Evolutionary conservation across 2,329 filamentous ascomycete species (phyloP), one percentile per base, ranked within the genome.

Genomic region (Epichloe baconii): DNA sequence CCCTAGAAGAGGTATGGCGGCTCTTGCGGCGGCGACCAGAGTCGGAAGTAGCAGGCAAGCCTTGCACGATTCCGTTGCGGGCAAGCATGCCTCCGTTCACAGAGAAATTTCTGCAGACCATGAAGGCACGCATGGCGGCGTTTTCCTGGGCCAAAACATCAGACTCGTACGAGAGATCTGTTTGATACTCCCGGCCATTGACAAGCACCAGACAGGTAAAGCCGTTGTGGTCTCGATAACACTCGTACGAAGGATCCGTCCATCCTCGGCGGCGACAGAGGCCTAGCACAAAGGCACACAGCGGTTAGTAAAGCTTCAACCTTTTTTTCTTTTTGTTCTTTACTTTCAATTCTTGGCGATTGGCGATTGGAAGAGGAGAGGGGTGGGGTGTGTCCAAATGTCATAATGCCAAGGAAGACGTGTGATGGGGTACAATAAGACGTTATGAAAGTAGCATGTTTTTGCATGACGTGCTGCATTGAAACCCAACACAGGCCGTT

Each of bases 71-170:
- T 43, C 80, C 80, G 62, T 83, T 84, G 57, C 80, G 77, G 55
- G 80, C 80, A 56, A 83, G 73, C 88, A 95, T 95, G 65, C 91
- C 91, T 61, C 94, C 89, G 66, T 95, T 96, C 68, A 94, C 87
- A 51, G 88, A 95, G 71, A 96, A 96, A 76, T 95, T 95, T 57
- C 89, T 85, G 75, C 91, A 96, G 59, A 96, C 93, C 81, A 95
- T 91, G 70, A 95, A 97, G 52, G 91, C 91, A 55, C 89, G 86
- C 80, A 94, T 94, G 54, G 91, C 91, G 26, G 91, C 91, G 62
- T 91, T 93, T 68, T 97, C 90, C 64, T 89, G 87, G 45, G 91
- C 91, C 57, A 95, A 76, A 47, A 79, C 74, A 65, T 91, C 86
- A 55, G 85, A 86, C 65, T 86, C 82, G 71, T 93, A 95, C 56